Conservation (phyloP, 2,329 filamentous ascomycete genomes). For the Sporothrix inflata region DNA sequence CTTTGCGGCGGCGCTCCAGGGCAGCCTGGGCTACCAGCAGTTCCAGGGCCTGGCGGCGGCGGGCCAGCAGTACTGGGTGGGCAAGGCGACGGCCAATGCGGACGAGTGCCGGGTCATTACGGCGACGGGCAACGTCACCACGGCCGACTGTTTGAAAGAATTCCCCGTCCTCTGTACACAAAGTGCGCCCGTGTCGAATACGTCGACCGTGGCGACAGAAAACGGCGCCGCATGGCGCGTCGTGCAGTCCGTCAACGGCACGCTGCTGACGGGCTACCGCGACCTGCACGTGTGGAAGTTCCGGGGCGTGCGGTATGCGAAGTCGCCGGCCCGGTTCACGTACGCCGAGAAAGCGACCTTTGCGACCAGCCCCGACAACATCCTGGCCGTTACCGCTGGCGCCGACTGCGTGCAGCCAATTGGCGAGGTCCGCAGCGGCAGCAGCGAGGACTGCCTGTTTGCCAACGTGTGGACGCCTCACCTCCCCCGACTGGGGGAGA, state of each 20-base stretch:
- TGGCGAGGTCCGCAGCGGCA: conserved; percentile 39
- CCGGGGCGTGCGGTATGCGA: conserved; percentile 41
- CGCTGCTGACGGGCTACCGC: conserved; percentile 40
- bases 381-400: conserved; percentile 38
- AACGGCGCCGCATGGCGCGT: conserved; percentile 37
- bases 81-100: conserved; percentile 26
- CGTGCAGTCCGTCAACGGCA: conserved; percentile 36
- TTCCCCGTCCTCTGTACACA: conserved; percentile 42
- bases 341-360: conserved; percentile 36
- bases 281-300: conserved; percentile 42
- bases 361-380: conserved; percentile 35
- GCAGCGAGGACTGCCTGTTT: conserved; percentile 44
- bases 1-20: conserved; percentile 34
- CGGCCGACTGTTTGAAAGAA: conserved; percentile 40
- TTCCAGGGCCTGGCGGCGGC: conserved; percentile 32
- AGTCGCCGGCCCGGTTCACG: conserved; percentile 37
- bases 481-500: conserved; percentile 35
- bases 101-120: conserved; percentile 37
- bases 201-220: conserved; percentile 32
- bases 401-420: conserved; percentile 41
- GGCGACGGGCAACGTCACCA: conserved; percentile 43
- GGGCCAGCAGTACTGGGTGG: conserved; percentile 38
- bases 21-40: conserved; percentile 36
- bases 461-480: conserved; percentile 46
- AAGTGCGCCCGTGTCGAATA: conserved; percentile 38